Base-by-base conservation (phyloP, 1,284 basidiomycete species). In the Sanghuangporus sanghuang region DNA sequence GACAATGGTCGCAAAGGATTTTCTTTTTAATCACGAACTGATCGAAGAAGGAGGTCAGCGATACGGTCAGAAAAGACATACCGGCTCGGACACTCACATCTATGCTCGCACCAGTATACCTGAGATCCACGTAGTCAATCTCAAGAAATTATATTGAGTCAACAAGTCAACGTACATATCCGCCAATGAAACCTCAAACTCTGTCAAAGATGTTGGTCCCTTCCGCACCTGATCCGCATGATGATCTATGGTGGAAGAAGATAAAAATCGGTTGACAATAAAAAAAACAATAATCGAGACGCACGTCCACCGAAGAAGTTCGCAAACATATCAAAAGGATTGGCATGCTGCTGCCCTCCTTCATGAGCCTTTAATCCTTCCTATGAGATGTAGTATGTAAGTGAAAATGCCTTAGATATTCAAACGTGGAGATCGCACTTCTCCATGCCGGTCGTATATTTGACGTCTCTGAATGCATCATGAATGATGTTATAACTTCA, bases 291-390 rank as follows among this genome's bases (percentile, higher is more conserved):
- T 8, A 18, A 44, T 44, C 44, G 79, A 84, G 72, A 65, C 86
- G 83, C 82, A 70, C 88, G 85, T 39, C 85, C 85, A 67, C 94
- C 94, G 70, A 98, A 98, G 81, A 97, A 96, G 70, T 79, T 89
- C 46, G 90, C 85, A 76, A 98, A 98, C 70, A 96, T 85, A 72
- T 97, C 95, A 72, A 96, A 93, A n/a, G 94, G 92, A 72, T 96
- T 93, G n/a, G 82, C 79, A 61, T 85, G 77, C 48, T 80, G 81
- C 66, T 87, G 85, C 18, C 89, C 90, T 57, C 86, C 86, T 77
- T 93, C 90, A 67, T 94, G 93, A 46, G 91, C 90, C 74, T 93
- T 93, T 63, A 97, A 75, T 6, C 93, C 95, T 73, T 95, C 93
- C 83, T 90, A 64, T 61, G 56, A 62, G 62, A 56, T 11, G 16